Conservation (phyloP, 116 monocot species). For the Iris pallida region DNA sequence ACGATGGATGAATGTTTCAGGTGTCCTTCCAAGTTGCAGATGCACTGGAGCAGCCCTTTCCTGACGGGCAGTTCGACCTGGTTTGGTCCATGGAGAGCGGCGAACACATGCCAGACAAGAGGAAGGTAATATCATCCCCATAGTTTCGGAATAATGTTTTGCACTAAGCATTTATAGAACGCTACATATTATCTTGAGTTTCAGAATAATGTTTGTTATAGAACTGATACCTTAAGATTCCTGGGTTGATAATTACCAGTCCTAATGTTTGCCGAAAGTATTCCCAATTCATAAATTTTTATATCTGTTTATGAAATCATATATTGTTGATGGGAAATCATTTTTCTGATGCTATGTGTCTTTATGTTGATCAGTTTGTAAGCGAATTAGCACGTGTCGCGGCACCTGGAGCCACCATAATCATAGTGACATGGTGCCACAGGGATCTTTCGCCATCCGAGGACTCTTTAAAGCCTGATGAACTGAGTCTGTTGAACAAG, state of each 20-base stretch:
- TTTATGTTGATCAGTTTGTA: conserved; percentile 38
- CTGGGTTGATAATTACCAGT: no score
- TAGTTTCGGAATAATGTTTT: no score
- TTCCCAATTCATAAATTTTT: no score
- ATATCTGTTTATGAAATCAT: no score
- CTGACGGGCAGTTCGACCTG: conserved; percentile 67
- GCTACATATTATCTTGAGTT: no score
- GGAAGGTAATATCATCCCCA: conserved; percentile 31
- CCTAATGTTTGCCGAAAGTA: no score
- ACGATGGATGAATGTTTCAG: conserved; percentile 12
- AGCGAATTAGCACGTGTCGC: conserved; percentile 76
- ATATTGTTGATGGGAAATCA: neutral
- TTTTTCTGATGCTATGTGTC: neutral
- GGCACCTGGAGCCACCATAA: conserved; percentile 64
- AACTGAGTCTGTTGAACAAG: conserved; percentile 58
- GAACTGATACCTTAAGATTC: no score
- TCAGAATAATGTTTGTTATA: no score
- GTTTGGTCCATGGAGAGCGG: conserved; percentile 88
- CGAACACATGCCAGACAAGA: conserved; percentile 77
- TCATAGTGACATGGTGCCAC: conserved; percentile 90
- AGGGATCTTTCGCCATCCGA: conserved; percentile 66
- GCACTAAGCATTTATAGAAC: no score
- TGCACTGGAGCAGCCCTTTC: conserved; percentile 70
- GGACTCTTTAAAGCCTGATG: conserved; percentile 52
- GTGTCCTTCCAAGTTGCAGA: conserved; percentile 72